Evolutionary conservation across 352 stramenopile species (phyloP), one percentile per base, ranked within the genome.

Genomic region (Pythium brachiatum): DNA sequence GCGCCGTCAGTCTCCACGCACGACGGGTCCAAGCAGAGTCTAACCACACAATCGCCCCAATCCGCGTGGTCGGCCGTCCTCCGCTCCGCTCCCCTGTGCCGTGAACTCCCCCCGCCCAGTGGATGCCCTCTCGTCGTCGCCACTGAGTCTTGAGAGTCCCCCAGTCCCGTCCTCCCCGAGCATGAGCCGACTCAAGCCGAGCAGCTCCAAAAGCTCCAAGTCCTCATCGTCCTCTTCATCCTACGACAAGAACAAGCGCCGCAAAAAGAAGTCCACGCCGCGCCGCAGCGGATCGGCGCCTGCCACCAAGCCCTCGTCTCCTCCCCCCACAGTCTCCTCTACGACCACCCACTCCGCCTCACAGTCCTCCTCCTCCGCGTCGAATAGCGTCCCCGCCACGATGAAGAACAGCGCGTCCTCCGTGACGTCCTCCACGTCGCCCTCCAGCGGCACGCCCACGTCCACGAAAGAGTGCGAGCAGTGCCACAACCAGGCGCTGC

Each of bases 391-490:
- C 1, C 52, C 26, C 20, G 48, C 57, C 26, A 66, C 46, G 39
- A 64, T 64, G 46, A 64, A 68, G 23, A 50, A 51, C 38, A 64
- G 51, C 55, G 32, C 65, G 16, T 64, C 61, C 18, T 59, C 68
- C 25, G 52, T 66, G 29, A 63, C 75, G 23, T 72, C 51, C 18
- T 39, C 56, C 6, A 48, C 41, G 53, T 66, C 65, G 2, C 58
- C 64, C 23, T 69, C 70, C 43, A 61, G 32, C 25, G 65, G 69
- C 20, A 77, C 72, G 53, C 66, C 75, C 7, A 68, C 72, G 26
- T 72, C 65, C 16, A 71, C 57, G 26, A 78, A 78, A 46, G 80
- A 92, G 55, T 92, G 82, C 55, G 72, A 76, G 46, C 69, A 80
- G 53, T 80, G 73, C 57, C 69, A 69, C 9, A 80, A 80, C 56